These are phyloP conservation scores for Globisporangium viniferum DNA, from an alignment of 352 stramenopile genomes.

Conservation along the genomic window DNA sequence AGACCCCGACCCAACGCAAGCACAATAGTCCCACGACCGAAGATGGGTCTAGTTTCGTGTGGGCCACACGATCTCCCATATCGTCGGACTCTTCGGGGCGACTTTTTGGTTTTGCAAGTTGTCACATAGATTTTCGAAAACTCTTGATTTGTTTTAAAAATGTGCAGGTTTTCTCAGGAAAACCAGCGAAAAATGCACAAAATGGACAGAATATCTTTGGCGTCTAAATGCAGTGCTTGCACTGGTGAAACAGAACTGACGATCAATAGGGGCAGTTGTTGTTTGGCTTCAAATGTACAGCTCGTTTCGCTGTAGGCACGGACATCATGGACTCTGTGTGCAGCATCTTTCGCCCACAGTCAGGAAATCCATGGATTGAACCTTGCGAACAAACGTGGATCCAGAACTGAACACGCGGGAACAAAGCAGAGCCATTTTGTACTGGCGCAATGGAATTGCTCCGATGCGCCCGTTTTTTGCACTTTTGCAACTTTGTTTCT, in stretches of 20 bases:
- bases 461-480: background rate
- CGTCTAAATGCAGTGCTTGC: background rate
- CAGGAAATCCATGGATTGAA: background rate
- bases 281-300: background rate
- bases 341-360: background rate
- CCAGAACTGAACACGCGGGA: background rate
- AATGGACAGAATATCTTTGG: background rate
- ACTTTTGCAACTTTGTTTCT: background rate
- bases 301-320: too few species aligned
- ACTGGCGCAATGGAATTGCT: constrained; percentile 1
- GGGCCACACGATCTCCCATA: too few species aligned
- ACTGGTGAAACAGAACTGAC: background rate
- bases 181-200: background rate
- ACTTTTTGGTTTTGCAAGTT: background rate
- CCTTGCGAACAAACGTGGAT: constrained; percentile 1
- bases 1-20: too few species aligned
- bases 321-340: background rate
- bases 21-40: too few species aligned
- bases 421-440: background rate
- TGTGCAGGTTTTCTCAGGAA: background rate
- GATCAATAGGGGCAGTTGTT: background rate
- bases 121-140: background rate
- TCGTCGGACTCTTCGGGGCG: too few species aligned
- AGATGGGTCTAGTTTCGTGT: too few species aligned
- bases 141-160: too few species aligned